Conservation (phyloP, 129 eudicot genomes). For the Flaveria ramosissima region DNA sequence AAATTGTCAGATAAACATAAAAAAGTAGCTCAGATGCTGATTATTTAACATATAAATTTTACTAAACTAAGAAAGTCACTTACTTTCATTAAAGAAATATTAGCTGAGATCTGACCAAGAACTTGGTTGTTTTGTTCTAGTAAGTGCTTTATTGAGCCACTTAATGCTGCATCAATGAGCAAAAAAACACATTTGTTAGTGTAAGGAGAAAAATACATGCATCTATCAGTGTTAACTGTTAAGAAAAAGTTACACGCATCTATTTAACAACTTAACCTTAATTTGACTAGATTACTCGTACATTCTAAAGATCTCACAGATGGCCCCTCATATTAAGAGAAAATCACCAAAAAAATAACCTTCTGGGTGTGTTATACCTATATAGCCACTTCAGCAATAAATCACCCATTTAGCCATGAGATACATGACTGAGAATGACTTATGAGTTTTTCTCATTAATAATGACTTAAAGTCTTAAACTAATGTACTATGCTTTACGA, state of each 20-base stretch:
- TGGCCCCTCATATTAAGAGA: neutral
- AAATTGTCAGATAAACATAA: neutral
- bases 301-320: neutral
- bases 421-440: too few species aligned
- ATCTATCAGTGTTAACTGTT: too few species aligned
- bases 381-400: neutral
- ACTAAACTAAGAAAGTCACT: neutral
- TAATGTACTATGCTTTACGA: neutral
- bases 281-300: neutral
- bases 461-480: neutral
- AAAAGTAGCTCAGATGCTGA: constrained; percentile 10
- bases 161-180: constrained; percentile 50
- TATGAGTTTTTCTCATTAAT: neutral
- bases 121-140: constrained; percentile 74
- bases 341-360: neutral
- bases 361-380: constrained; percentile 2
- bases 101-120: constrained; percentile 64
- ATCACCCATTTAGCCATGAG: too few species aligned
- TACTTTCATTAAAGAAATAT: constrained; percentile 73
- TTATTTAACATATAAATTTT: neutral
- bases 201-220: too few species aligned
- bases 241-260: too few species aligned
- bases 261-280: too few species aligned
- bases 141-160: constrained; percentile 54
- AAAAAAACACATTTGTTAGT: neutral